A percentile compares a stretch with the other conserved stretches of the same genome.
Conservation (phyloP, 129 eudicot genomes). For the Rutidosis leptorrhynchoides region DNA sequence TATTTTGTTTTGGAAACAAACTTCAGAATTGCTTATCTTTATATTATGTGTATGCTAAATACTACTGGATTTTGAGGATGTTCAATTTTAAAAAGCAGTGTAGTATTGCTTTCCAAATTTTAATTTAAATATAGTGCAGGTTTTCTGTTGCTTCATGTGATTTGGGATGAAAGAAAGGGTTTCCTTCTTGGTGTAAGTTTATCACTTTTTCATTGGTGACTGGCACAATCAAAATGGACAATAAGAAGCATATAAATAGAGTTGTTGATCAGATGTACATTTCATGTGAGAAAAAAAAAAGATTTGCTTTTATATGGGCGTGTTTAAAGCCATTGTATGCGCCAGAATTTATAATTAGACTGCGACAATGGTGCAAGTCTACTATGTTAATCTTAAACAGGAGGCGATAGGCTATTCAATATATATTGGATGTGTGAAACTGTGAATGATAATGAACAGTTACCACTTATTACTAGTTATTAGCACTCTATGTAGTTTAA, state of each 20-base stretch:
- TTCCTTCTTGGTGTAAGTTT: conserved; percentile 9
- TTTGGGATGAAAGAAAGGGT: conserved; percentile 10
- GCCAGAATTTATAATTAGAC: conserved; percentile 8
- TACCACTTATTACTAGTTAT: too few species aligned
- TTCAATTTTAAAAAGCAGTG: not conserved
- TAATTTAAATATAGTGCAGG: conserved; percentile 17
- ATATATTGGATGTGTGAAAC: not conserved
- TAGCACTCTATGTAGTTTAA: not conserved
- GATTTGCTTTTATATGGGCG: conserved; percentile 1
- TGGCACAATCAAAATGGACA: conserved; percentile 7
- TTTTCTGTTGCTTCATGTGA: conserved; percentile 16
- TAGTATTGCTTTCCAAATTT: not conserved
- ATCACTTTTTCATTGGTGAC: conserved; percentile 11
- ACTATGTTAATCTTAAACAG: not conserved
- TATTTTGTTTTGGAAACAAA: not conserved
- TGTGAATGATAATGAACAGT: not conserved
- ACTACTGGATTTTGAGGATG: not conserved
- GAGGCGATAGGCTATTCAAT: not conserved
- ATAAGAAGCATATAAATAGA: conserved; percentile 16
- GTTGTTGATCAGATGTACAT: not conserved
- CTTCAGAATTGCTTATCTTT: not conserved
- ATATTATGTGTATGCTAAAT: not conserved
- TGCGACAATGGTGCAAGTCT: conserved; percentile 2
- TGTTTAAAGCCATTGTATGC: conserved; percentile 1
- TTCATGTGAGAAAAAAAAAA: not conserved